Conservation (phyloP, 441 rosid genomes). For the Populus hybrid region DNA sequence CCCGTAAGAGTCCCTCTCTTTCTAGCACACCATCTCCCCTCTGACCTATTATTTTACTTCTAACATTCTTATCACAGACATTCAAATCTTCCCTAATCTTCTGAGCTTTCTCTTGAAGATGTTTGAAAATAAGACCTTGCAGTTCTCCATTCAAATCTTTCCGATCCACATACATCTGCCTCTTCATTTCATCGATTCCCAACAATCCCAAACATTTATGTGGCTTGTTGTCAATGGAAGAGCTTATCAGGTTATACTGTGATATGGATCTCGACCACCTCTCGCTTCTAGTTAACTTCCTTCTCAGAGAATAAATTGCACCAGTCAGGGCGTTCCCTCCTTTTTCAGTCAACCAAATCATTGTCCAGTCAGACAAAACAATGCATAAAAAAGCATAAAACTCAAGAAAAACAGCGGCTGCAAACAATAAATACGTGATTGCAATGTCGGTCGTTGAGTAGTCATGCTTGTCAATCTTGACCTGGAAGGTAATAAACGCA, state of each 20-base stretch:
- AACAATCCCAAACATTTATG: background rate
- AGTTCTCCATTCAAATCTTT: background rate
- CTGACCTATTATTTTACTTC: background rate
- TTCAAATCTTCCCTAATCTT: background rate
- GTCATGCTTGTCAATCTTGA: too few relatives aligned
- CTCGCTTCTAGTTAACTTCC: background rate
- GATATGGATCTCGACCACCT: background rate
- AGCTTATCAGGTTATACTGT: background rate
- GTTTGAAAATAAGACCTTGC: background rate
- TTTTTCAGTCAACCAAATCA: background rate
- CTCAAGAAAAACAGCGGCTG: background rate
- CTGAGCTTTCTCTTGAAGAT: background rate
- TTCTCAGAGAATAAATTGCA: accelerated
- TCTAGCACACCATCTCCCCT: background rate
- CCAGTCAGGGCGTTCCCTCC: background rate
- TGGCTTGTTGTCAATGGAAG: accelerated
- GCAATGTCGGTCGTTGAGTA: background rate
- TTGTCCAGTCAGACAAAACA: background rate
- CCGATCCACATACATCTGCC: background rate
- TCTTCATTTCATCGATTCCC: background rate
- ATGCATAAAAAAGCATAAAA: background rate
- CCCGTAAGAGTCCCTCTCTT: background rate
- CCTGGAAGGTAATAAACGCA: too few relatives aligned
- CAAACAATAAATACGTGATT: background rate
- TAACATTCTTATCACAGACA: accelerated